Base-by-base conservation (phyloP, 805 yeast species). In the Ogataea allantospora region DNA sequence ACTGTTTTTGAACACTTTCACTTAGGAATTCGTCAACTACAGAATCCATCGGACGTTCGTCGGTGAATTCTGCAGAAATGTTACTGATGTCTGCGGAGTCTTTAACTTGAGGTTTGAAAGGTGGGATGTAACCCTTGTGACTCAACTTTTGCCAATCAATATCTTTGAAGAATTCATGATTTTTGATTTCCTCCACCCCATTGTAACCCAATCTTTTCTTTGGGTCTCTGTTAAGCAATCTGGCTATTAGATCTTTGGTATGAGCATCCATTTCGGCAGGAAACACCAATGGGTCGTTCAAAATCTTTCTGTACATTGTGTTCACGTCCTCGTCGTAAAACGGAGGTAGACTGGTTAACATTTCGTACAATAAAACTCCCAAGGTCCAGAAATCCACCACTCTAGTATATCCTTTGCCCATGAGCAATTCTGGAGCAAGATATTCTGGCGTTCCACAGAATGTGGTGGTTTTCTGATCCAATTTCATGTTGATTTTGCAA, bases 361-460 rank as follows among this genome's bases (percentile, higher is more conserved):
- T 93, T 58, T 91, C 99, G 60, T 88, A 93, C 30, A 93, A 68
- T 37, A 93, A 70, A 12, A 91, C 89, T 27, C 99, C 99, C 51
- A 93, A 70, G 1, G 99, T 93, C 99, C 99, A 93, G 91, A 96
- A 93, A 63, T 93, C 99, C 15, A 93, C 98, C 7, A 84, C 83
- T 60, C 95, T 80, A 2, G 98, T 88, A 63, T 93, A 93, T 2
- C 98, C 98, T 58, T 86, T 88, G 33, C 95, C 93, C 52, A 88
- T 68, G 33, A 93, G 68, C 50, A 93, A 69, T 63, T 93, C 99
- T 1, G 99, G 99, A 1, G 98, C 96, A 50, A 93, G 70, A 62
- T 93, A 93, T 63, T 93, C 98, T 0, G 98, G 98, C 0, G 99
- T 93, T 27, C 99, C 99, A 65, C 99, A 93, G 60, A 93, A 93